Evolutionary conservation across 441 rosid species (phyloP).

Genomic region (Adansonia rubrostipa): DNA sequence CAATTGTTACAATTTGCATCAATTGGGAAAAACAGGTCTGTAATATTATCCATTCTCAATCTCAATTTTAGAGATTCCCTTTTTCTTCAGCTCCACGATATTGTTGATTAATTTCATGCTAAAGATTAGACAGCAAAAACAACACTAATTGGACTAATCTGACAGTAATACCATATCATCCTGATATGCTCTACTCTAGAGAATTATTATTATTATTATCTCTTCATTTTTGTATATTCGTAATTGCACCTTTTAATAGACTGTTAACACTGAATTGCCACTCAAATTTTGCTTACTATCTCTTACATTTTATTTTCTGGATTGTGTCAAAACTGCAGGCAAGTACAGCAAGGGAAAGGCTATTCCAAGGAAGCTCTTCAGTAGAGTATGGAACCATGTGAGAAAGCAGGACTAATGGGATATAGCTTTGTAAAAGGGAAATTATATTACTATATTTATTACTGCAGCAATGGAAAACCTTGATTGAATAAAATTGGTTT

Average conservation of each 20-base stretch:
- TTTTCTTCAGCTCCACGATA: neutral
- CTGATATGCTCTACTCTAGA: too few relatives aligned
- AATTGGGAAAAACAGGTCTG: constrained; percentile 57
- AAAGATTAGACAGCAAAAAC: neutral
- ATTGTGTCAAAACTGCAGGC: constrained; percentile 29
- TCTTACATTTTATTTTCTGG: neutral
- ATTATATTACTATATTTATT: neutral
- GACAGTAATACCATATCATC: neutral
- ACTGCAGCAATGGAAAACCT: neutral
- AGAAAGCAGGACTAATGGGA: neutral
- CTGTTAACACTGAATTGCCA: neutral
- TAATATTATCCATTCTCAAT: neutral
- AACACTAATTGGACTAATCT: neutral
- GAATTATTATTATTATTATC: too few relatives aligned
- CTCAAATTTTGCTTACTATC: neutral
- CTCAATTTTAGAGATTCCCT: neutral
- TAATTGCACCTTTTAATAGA: neutral
- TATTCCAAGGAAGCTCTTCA: constrained; percentile 31
- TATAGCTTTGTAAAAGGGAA: neutral
- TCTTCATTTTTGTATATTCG: too few relatives aligned
- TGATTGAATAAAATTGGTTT: neutral
- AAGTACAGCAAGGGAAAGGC: constrained; percentile 16
- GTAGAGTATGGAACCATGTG: constrained; percentile 11
- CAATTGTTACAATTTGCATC: constrained; percentile 42
- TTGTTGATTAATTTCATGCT: neutral